Percentiles rank a stretch among this genome's conserved stretches.
These are phyloP conservation scores for Eutrema yunnanense DNA, from an alignment of 345 rosid genomes.

Conservation along the genomic window DNA sequence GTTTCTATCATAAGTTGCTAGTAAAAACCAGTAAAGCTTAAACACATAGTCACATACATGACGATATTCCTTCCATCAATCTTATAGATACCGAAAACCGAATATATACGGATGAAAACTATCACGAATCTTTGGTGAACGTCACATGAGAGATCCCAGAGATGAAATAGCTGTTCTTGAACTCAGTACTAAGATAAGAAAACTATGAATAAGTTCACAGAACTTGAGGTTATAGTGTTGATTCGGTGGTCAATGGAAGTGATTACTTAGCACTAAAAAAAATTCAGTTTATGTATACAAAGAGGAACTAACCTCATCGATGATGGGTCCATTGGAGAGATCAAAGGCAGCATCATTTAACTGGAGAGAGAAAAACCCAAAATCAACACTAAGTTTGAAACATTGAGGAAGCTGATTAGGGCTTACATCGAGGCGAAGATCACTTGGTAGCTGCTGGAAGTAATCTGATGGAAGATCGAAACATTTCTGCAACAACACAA, in stretches of 20 bases:
- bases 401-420: neutral
- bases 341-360: conserved; percentile 95
- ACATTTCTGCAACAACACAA: conserved; percentile 49
- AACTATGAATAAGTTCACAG: no score
- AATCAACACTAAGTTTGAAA: neutral
- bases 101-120: neutral
- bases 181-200: no score
- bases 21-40: neutral
- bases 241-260: no score
- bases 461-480: conserved; percentile 83
- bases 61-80: neutral
- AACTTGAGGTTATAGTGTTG: no score
- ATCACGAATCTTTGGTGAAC: neutral
- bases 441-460: conserved; percentile 58
- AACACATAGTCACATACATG: neutral
- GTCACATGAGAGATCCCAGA: no score
- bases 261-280: no score
- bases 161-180: no score
- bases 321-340: conserved; percentile 78
- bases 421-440: conserved; percentile 83
- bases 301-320: conserved; percentile 56
- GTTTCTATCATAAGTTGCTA: no score
- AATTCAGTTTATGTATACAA: no score
- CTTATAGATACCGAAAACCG: neutral
- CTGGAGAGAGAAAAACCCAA: conserved; percentile 30